Base-by-base conservation (phyloP, 176 grass and related monocot genomes). In the Cenchrus purpureus region DNA sequence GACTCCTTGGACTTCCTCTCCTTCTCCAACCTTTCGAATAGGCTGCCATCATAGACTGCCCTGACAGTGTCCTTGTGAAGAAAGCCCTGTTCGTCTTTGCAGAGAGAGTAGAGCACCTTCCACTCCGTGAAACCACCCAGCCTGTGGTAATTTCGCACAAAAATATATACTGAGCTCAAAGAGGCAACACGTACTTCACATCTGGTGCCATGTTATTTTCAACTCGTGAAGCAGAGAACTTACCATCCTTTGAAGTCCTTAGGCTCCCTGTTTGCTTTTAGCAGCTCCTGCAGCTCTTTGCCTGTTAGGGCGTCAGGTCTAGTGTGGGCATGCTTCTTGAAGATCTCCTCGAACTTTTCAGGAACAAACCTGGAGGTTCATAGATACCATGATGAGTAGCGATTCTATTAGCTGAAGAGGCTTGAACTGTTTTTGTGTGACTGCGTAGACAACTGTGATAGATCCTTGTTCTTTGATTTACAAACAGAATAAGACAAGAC, bases 271-370 rank as follows among this genome's bases (percentile, higher is more conserved):
- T 96, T 96, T n/a, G 77, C 84, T 81, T 77, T 49, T 22, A 96
- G 91, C 91, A 96, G 31, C 81, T 89, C 88, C 62, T 83, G 57
- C 43, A 93, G 61, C 44, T 96, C 94, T 67, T 89, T 79, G 25
- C 51, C 83, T 68, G 94, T 93, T 0, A 96, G 17, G 60, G 91
- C 94, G 68, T 96, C 87, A n/a, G 80, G 86, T 79, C 92, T 91
- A 1, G 91, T 89, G 37, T 81, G 77, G 15, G 88, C 94, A 81
- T 96, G 84, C 84, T 96, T 91, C 77, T 85, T 84, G 80, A 96
- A 96, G 58, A 96, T 91, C 78, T 91, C 84, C 59, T 93, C 91
- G 34, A 93, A 96, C 45, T 96, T 96, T 82, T 89, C 86, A 29
- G 70, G 84, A 71, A 93, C 88, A 61, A 96, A 96, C 73, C 94